Evolutionary conservation across 495 filamentous ascomycete species (phyloP).

Genomic region (Talaromyces adpressus): DNA sequence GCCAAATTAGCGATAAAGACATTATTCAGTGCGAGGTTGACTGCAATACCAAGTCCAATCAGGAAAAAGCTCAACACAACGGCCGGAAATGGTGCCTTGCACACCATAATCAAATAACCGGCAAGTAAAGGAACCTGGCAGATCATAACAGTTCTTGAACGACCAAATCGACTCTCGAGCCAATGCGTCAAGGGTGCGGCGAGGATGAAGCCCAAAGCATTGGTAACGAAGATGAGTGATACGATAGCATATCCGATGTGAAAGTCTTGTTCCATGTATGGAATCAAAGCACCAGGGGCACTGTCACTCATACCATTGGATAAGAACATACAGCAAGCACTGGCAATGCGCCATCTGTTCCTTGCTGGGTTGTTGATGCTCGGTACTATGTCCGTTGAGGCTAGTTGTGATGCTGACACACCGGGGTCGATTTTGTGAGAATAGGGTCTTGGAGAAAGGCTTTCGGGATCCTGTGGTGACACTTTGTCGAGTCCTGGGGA

Average conservation of each 20-base stretch:
- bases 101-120: constrained; percentile 58
- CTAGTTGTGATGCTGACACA: background rate
- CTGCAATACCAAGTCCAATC: constrained; percentile 58
- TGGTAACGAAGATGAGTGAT: constrained; percentile 73
- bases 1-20: constrained; percentile 66
- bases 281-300: constrained; percentile 66
- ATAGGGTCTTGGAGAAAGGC: constrained; percentile 34
- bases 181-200: constrained; percentile 55
- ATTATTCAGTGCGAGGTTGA: constrained; percentile 65
- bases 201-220: constrained; percentile 68
- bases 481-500: constrained; percentile 8
- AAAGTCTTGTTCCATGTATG: constrained; percentile 68
- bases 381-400: constrained; percentile 33
- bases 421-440: constrained; percentile 16
- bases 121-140: constrained; percentile 40
- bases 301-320: constrained; percentile 50
- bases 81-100: constrained; percentile 60
- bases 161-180: constrained; percentile 49
- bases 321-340: constrained; percentile 32
- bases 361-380: constrained; percentile 46
- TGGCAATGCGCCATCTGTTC: constrained; percentile 22
- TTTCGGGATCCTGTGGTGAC: constrained; percentile 25
- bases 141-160: constrained; percentile 52
- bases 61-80: constrained; percentile 60
- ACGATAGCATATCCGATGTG: constrained; percentile 65